phyloP scores from a whole-genome alignment of 169 alveolate genomes.

The Eimeria brunetti region DNA sequence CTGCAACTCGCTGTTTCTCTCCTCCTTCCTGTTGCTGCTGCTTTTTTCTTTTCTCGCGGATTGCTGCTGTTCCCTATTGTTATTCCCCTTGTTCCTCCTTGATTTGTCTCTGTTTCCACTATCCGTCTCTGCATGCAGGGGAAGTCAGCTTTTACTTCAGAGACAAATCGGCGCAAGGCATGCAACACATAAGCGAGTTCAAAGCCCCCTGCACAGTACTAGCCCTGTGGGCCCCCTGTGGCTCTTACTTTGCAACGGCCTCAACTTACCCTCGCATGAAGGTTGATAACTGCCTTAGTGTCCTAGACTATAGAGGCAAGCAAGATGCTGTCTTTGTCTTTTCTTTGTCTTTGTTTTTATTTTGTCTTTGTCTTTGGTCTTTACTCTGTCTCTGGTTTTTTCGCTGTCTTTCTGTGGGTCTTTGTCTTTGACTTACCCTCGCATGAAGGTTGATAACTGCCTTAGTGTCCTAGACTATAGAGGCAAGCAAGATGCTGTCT shows the following conservation, averaged over 20 bases:
- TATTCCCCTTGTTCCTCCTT: background rate
- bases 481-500: slow-evolving; percentile 14
- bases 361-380: background rate
- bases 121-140: slow-evolving; percentile 18
- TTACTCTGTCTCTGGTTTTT: background rate
- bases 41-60: background rate
- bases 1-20: background rate
- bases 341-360: background rate
- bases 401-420: background rate
- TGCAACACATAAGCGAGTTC: slow-evolving; percentile 47
- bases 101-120: background rate
- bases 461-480: slow-evolving; percentile 49
- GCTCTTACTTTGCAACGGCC: slow-evolving; percentile 65
- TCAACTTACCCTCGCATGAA: slow-evolving; percentile 73
- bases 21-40: background rate
- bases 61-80: background rate
- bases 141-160: slow-evolving; percentile 65
- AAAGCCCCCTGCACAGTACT: slow-evolving; percentile 72
- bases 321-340: background rate
- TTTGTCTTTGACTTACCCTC: slow-evolving; percentile 50
- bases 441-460: slow-evolving; percentile 76
- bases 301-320: slow-evolving; percentile 64
- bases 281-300: slow-evolving; percentile 71
- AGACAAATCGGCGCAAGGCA: slow-evolving; percentile 57
- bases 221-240: slow-evolving; percentile 79